Percentiles rank a stretch among this genome's conserved stretches.
These are phyloP conservation scores for Celoporthe dispersa DNA, from an alignment of 2,329 filamentous ascomycete genomes.

Conservation along the genomic window DNA sequence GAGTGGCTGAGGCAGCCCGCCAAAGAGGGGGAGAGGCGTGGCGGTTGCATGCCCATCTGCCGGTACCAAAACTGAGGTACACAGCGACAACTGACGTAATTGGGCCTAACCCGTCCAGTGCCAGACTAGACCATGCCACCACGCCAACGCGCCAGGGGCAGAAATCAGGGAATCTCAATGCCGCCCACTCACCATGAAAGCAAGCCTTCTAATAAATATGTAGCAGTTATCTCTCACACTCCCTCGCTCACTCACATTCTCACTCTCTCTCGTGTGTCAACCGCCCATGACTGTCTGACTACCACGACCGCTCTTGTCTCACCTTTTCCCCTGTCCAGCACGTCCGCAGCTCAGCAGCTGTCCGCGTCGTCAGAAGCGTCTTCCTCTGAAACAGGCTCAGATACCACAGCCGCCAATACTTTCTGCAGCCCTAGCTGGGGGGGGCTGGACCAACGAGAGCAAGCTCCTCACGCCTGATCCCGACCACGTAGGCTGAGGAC, in stretches of 20 bases:
- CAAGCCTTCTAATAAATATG: slow-evolving; percentile 1
- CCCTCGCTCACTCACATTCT: neutral
- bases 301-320: neutral
- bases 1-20: slow-evolving; percentile 12
- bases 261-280: neutral
- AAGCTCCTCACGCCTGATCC: neutral
- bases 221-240: neutral
- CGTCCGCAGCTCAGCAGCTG: neutral
- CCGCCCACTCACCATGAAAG: neutral
- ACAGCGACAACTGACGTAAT: slow-evolving; percentile 9
- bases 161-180: neutral
- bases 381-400: neutral
- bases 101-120: neutral
- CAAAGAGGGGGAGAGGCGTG: neutral
- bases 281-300: neutral
- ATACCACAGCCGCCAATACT: slow-evolving; percentile 1
- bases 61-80: neutral
- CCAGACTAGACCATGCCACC: neutral
- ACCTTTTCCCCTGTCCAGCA: neutral
- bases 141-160: neutral
- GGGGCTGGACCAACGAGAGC: neutral
- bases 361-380: neutral
- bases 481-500: neutral
- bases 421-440: neutral
- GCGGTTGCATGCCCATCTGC: slow-evolving; percentile 6